A percentile compares a stretch with the other conserved stretches of the same genome.
These are phyloP conservation scores for Tetraselmis chui DNA, from an alignment of 139 green algal species.

Conservation along the genomic window DNA sequence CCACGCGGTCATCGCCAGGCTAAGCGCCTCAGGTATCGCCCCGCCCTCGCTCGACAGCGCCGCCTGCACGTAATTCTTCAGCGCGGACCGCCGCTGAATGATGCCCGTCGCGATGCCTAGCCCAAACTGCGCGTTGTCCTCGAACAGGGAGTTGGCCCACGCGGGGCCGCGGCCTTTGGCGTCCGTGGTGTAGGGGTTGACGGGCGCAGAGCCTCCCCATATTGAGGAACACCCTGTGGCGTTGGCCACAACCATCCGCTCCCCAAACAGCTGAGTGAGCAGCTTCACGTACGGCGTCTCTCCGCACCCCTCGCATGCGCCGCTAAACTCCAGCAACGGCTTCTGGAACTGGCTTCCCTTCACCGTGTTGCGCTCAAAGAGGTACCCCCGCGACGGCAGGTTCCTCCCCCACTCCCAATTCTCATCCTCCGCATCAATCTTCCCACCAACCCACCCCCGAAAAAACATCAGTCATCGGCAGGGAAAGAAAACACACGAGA, in stretches of 20 bases:
- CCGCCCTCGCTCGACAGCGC: conserved; percentile 5
- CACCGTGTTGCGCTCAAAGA: conserved; percentile 41
- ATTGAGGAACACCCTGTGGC: conserved; percentile 50
- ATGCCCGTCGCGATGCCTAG: conserved; percentile 44
- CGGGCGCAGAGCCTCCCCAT: conserved; percentile 44
- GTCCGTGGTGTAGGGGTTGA: conserved; percentile 51
- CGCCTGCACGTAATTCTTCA: conserved; percentile 15
- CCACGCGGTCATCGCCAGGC: conserved; percentile 25
- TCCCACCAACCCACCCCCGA: too few relatives aligned
- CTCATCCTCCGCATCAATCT: conserved; percentile 15
- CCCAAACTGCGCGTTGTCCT: conserved; percentile 49
- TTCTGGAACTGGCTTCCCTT: conserved; percentile 42
- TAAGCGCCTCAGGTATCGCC: conserved; percentile 16
- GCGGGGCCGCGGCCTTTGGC: conserved; percentile 37
- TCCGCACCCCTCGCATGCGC: conserved; percentile 46
- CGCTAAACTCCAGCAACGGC: conserved; percentile 50
- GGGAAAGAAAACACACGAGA: too few relatives aligned
- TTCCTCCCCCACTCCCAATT: conserved; percentile 37
- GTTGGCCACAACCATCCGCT: conserved; percentile 49
- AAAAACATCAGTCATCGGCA: neutral
- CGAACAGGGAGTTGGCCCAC: conserved; percentile 57
- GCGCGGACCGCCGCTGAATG: conserved; percentile 33
- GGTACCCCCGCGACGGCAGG: conserved; percentile 20
- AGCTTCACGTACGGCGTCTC: conserved; percentile 45
- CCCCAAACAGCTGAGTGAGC: conserved; percentile 44